These are phyloP conservation scores for Bryoerythrophyllum caledonicum DNA, from an alignment of 225 moss, liverwort and hornwort species.

Conservation along the genomic window DNA sequence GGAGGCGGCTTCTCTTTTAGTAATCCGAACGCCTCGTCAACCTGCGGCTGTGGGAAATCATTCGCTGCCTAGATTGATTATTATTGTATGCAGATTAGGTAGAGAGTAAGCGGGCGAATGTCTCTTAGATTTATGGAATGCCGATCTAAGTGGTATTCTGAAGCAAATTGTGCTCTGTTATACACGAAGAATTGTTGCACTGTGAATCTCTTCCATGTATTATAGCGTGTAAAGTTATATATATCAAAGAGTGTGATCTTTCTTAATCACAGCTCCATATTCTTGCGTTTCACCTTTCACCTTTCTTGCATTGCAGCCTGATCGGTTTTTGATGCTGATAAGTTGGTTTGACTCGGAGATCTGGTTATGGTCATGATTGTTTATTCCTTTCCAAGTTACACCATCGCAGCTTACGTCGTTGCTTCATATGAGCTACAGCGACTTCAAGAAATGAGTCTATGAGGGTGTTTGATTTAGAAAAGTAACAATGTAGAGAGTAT, in stretches of 20 bases:
- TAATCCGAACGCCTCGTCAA: conserved; percentile 93
- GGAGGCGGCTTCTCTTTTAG: conserved; percentile 98
- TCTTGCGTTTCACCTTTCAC: conserved; percentile 7
- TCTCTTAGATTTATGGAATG: conserved; percentile 16
- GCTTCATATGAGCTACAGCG: neutral
- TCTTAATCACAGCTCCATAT: neutral
- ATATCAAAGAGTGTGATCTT: neutral
- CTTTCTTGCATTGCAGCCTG: too few relatives aligned
- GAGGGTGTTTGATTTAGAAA: too few relatives aligned
- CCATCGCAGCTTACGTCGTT: too few relatives aligned
- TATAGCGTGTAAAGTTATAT: conserved; percentile 20
- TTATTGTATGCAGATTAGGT: neutral
- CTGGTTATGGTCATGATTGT: too few relatives aligned
- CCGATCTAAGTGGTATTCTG: conserved; percentile 10
- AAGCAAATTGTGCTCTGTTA: conserved; percentile 22
- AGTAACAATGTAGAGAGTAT: too few relatives aligned
- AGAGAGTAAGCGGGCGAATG: conserved; percentile 6
- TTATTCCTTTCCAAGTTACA: too few relatives aligned
- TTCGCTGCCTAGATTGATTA: conserved; percentile 70
- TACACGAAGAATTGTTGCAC: conserved; percentile 10
- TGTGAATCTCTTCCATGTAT: conserved; percentile 34
- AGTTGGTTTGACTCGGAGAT: too few relatives aligned
- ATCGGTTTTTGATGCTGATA: too few relatives aligned
- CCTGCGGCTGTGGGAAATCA: conserved; percentile 97
- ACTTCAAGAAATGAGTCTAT: too few relatives aligned